Conservation (phyloP, 2,329 filamentous ascomycete genomes). For the Xylaria arbuscula region DNA sequence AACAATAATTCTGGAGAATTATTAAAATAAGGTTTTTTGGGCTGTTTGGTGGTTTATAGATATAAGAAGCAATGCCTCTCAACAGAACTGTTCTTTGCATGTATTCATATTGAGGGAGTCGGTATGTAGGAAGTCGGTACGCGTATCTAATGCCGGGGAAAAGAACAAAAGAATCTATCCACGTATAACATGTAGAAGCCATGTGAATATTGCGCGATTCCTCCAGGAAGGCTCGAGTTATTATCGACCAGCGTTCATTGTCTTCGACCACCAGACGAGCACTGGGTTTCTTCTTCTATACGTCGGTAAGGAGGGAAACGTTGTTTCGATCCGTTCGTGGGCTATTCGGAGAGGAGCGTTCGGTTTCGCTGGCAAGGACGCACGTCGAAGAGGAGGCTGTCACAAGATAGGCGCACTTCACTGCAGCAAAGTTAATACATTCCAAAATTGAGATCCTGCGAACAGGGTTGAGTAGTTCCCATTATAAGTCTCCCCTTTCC, state of each 20-base stretch:
- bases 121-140: too few relatives aligned
- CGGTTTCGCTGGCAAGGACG: background rate
- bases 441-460: slow-evolving; percentile 1
- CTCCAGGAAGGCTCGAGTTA: background rate
- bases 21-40: background rate
- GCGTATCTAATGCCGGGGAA: too few relatives aligned
- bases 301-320: background rate
- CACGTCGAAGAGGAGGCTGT: background rate
- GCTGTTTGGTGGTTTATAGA: background rate
- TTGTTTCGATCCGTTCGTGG: slow-evolving; percentile 1
- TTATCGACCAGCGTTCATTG: background rate
- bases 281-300: background rate
- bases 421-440: slow-evolving; percentile 3
- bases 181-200: background rate
- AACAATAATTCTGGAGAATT: background rate
- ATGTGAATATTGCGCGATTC: background rate
- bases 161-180: background rate
- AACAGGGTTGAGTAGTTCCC: background rate
- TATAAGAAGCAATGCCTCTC: background rate
- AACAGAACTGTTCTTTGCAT: background rate
- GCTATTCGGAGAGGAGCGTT: background rate
- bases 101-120: background rate
- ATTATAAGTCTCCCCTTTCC: slow-evolving; percentile 7
- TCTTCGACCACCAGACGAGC: background rate
- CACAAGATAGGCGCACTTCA: background rate